Conservation (phyloP, 805 yeast species). For the Metschnikowia cerradonensis region DNA sequence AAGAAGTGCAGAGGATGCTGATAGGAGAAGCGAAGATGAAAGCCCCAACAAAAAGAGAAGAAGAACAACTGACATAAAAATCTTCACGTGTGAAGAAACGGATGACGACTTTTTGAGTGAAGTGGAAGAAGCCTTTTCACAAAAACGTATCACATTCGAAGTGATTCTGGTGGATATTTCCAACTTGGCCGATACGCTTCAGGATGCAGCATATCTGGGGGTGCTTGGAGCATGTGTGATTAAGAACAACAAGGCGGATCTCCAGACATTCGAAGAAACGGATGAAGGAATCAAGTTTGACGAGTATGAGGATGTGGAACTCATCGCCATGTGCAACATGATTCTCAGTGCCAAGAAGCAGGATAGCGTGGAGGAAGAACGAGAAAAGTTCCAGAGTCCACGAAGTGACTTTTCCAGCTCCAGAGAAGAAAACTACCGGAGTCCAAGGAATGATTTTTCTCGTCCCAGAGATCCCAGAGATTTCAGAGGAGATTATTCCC, state of each 20-base stretch:
- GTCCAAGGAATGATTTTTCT: neutral
- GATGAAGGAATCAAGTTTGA: slow-evolving; percentile 73
- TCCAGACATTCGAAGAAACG: slow-evolving; percentile 68
- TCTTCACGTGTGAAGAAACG: slow-evolving; percentile 40
- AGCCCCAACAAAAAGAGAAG: slow-evolving; percentile 11
- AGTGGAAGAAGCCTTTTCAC: slow-evolving; percentile 37
- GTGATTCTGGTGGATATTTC: slow-evolving; percentile 31
- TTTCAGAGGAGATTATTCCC: too few species aligned
- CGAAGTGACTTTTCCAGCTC: neutral
- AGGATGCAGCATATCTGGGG: slow-evolving; percentile 79
- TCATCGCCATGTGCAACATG: slow-evolving; percentile 61
- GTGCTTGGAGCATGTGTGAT: slow-evolving; percentile 67
- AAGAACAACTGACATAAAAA: slow-evolving; percentile 29
- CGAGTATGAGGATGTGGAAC: slow-evolving; percentile 69
- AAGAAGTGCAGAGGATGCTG: slow-evolving; percentile 7
- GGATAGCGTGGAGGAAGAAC: neutral
- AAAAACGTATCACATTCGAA: slow-evolving; percentile 36
- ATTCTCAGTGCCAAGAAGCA: slow-evolving; percentile 37
- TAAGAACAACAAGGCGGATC: slow-evolving; percentile 53
- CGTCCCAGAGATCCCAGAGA: neutral
- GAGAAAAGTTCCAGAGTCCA: neutral
- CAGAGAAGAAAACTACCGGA: neutral
- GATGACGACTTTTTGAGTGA: slow-evolving; percentile 34
- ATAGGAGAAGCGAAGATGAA: slow-evolving; percentile 8
- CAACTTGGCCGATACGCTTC: slow-evolving; percentile 39